Evolutionary conservation across 2,329 filamentous ascomycete genomes (phyloP), one percentile per base, ranked within the genome.

Genomic region (Talaromyces islandicus): DNA sequence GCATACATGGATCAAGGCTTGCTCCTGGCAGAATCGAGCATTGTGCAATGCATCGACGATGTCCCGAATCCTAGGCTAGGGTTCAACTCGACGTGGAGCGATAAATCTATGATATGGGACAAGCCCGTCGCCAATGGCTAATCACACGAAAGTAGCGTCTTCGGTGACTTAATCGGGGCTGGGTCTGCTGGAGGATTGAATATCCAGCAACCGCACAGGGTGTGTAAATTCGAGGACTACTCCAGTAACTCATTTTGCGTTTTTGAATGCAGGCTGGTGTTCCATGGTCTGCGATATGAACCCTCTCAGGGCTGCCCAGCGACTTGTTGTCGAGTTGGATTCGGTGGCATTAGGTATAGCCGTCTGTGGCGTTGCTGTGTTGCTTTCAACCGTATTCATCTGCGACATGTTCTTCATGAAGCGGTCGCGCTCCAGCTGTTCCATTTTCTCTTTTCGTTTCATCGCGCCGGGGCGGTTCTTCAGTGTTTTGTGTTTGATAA

Each of bases 261-360:
- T 61, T 46, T 80, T 73, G 70, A 96, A 96, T 3, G 88, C 90
- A 14, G 88, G 85, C 67, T 93, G 93, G 74, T 91, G 89, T 77
- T 96, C 91, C 87, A 96, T 91, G 0, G 91, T 97, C 48, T 87
- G 83, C 1, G 90, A 88, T 56, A 97, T 95, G 70, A 93, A 95
- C 10, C 81, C 86, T 67, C 92, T 85, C 73, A 97, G 73, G 17
- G 91, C 91, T 30, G 89, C 89, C 89, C 91, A 97, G 59, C 89
- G 80, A 68, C 81, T 85, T 10, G 83, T 77, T 17, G 82, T 85
- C 1, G 75, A 66, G 29, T 66, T 65, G 19, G 69, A 25, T 32
- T 62, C 64, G 11, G 56, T 24, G 32, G 62, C 27, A 30, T 64
- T 64, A 53, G 64, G 24, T 7, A 46, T 60, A 54, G 62, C 62